Evolutionary conservation across 2,329 filamentous ascomycete genomes (phyloP).

Genomic region (Diaporthe sp.): DNA sequence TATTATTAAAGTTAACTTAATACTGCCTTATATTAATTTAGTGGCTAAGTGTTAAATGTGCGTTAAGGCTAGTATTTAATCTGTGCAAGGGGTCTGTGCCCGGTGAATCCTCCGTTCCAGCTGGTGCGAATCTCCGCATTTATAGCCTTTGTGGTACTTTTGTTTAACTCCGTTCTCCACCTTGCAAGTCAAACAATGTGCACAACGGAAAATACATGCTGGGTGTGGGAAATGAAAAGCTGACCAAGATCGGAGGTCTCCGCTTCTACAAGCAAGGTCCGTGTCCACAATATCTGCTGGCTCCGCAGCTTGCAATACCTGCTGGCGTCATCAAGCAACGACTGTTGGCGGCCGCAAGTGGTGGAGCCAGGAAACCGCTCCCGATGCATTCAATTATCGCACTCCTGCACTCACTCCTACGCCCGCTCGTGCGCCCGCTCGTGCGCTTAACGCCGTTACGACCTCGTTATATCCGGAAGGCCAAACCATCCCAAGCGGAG

Average conservation of each 20-base stretch:
- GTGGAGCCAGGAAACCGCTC: background rate
- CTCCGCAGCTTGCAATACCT: background rate
- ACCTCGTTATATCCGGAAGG: background rate
- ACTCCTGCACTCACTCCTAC: background rate
- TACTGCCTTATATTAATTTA: too few relatives aligned
- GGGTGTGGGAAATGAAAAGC: background rate
- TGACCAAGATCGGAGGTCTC: background rate
- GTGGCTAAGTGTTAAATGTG: too few relatives aligned
- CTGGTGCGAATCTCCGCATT: too few relatives aligned
- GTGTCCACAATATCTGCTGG: background rate
- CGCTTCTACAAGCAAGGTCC: background rate
- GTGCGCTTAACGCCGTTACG: constrained; percentile 15
- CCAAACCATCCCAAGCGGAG: background rate
- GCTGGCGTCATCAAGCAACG: constrained; percentile 3
- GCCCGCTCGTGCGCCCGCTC: background rate
- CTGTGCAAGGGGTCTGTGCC: too few relatives aligned
- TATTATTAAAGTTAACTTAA: too few relatives aligned
- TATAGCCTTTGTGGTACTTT: background rate
- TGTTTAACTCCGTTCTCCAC: background rate
- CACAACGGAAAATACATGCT: background rate
- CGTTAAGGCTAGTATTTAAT: too few relatives aligned
- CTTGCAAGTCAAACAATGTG: background rate
- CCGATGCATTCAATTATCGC: background rate
- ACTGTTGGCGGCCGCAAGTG: background rate
- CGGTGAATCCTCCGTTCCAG: too few relatives aligned